Base-by-base conservation (phyloP, 257 asterid genomes). In the Plantago major region DNA sequence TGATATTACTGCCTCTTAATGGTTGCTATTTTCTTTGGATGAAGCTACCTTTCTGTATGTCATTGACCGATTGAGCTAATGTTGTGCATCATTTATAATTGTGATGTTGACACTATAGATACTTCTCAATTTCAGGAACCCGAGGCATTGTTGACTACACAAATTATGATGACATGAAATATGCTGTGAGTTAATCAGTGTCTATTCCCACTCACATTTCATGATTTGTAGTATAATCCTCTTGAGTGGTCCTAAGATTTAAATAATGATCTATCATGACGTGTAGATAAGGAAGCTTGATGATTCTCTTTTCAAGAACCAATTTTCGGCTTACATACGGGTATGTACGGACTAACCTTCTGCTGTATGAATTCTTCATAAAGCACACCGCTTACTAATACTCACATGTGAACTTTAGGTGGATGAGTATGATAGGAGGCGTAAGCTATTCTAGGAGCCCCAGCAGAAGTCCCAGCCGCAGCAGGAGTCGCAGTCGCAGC, bases 121-220 rank as follows among this genome's bases (percentile, higher is more conserved):
- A 3, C 47, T 18, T 42, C 51, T 59, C 51, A 56, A n/a, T 66
- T 76, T 28, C 71, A 89, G 96, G 96, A 59, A 76, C 81, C 82
- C 83, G 82, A 55, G 96, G 96, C 57, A 72, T 89, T 62, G 88
- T 84, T 67, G 95, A 89, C 77, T 89, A 86, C 68, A 80, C 87
- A 17, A 80, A 74, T 74, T 84, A 79, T 40, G 93, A 86, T 18
- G 96, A 89, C 76, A 86, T 86, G 96, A 86, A 79, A 78, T 84
- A 89, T 55, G 96, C 95, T 46, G 95, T 86, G 68, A 74, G 96
- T 44, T 73, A 10, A 14, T 37, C 30, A 56, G 44, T 16, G 15
- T 16, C 22, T 22, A 52, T 67, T 3, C 18, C 40, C 58, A 49
- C 57, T 46, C 15, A 40, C n/a, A 47, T 17, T 30, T 40, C 30